A percentile compares a stretch with the other conserved stretches of the same genome.
Evolutionary conservation across 768 basidiomycete species (phyloP).

Genomic region (Pulveroboletus sp.): DNA sequence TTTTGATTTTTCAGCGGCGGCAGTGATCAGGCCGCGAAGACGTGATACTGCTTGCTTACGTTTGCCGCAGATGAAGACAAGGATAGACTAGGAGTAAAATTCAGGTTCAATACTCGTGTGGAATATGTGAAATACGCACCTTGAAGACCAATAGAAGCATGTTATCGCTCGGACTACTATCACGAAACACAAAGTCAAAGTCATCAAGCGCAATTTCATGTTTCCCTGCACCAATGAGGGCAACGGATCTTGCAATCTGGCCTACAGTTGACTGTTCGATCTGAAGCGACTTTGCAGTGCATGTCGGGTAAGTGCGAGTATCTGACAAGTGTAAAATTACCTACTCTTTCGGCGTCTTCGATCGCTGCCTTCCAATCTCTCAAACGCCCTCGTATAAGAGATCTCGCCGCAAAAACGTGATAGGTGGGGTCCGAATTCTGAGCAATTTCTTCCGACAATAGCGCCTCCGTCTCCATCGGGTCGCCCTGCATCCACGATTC

Average conservation of each 20-base stretch:
- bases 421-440: neutral
- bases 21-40: neutral
- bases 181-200: conserved; percentile 1
- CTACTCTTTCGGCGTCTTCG: neutral
- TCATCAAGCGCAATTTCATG: neutral
- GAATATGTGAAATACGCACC: neutral
- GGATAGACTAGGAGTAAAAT: neutral
- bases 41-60: neutral
- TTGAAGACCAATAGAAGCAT: neutral
- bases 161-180: neutral
- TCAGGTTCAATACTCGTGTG: neutral
- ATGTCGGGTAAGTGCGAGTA: neutral
- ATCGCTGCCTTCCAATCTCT: neutral
- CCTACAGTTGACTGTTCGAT: neutral
- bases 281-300: neutral
- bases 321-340: neutral
- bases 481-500: neutral
- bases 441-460: neutral
- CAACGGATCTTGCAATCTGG: conserved; percentile 1
- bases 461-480: neutral
- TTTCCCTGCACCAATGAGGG: neutral
- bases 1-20: neutral
- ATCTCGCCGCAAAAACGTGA: neutral
- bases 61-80: neutral
- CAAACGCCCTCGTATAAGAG: neutral